Base-by-base conservation (phyloP, 805 yeast genomes). In the Lachancea sp. region DNA sequence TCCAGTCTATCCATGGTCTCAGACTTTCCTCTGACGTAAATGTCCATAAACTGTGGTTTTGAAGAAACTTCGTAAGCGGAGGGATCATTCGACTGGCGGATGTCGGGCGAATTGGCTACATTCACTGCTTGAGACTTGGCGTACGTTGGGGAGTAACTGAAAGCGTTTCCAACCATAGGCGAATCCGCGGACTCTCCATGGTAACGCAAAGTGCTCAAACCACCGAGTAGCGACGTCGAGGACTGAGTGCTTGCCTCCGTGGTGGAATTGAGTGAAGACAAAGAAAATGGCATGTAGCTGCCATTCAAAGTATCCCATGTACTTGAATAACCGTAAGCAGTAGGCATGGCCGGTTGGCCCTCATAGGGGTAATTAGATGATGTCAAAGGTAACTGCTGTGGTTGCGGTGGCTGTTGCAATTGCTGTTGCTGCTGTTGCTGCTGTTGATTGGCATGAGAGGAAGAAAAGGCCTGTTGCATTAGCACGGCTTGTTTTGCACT, bases 401-500 rank as follows among this genome's bases (percentile, higher is more conserved):
- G 15, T 29, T 36, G 37, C 6, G 19, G 20, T 16, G 15, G 18
- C 38, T 50, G 34, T 42, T 49, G 35, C 22, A 8, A 46, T 17
- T 48, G 53, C 25, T 46, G 51, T 17, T 50, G 56, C 38, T 42
- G 52, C 36, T 48, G 56, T 36, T 59, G 63, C 17, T 55, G 58
- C 41, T 65, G 68, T 41, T 65, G 69, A 32, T 15, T 32, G 16
- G 35, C 6, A 5, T 32, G 69, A 42, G 64, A 68, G 15, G 48
- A 38, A 9, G 48, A 40, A 41, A 47, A 37, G 10, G 51, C 57
- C 33, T 49, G 53, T 20, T 52, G 50, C 43, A 55, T 49, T 13
- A 47, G 44, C 6, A 50, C 54, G 15, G 57, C 54, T 36, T 58
- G 62, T 35, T 50, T 51, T 1, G 58, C 56, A 35, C 85, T 77